phyloP scores from a whole-genome alignment of 768 basidiomycete genomes.

The Tulasnella sp. region DNA sequence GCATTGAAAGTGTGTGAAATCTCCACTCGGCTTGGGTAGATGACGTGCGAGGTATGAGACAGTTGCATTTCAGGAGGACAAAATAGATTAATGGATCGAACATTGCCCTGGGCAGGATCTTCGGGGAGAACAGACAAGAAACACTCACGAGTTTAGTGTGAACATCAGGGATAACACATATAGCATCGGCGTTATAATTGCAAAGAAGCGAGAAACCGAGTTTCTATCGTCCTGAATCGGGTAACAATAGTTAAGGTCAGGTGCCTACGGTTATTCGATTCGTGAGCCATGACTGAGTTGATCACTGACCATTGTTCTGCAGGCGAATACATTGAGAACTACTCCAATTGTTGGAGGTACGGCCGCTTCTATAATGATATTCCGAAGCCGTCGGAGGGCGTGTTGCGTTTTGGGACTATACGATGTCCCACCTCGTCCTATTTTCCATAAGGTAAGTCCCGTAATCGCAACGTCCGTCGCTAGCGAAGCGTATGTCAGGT shows the following conservation, averaged over 20 bases:
- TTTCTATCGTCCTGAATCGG: background rate
- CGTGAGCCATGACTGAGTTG: background rate
- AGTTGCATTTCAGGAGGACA: no score
- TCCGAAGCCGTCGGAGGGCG: background rate
- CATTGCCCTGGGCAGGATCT: no score
- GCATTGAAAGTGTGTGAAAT: no score
- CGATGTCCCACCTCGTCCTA: background rate
- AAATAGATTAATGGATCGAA: no score
- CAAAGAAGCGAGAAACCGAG: background rate
- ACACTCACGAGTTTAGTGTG: slow-evolving; percentile 11
- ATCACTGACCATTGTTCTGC: background rate
- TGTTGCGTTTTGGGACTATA: background rate
- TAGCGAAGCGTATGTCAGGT: background rate
- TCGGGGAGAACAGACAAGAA: background rate
- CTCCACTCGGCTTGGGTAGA: no score
- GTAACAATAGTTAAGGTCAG: background rate
- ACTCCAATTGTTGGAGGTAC: background rate
- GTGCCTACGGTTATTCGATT: background rate
- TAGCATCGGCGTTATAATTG: background rate
- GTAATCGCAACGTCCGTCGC: slow-evolving; percentile 13
- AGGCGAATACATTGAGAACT: background rate
- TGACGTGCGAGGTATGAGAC: no score
- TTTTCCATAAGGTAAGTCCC: background rate
- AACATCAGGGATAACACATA: background rate
- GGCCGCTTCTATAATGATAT: background rate